A percentile compares a stretch with the other conserved stretches of the same genome.
Conservation (phyloP, 257 asterid species). For the Nicotiana tomentosiformis region DNA sequence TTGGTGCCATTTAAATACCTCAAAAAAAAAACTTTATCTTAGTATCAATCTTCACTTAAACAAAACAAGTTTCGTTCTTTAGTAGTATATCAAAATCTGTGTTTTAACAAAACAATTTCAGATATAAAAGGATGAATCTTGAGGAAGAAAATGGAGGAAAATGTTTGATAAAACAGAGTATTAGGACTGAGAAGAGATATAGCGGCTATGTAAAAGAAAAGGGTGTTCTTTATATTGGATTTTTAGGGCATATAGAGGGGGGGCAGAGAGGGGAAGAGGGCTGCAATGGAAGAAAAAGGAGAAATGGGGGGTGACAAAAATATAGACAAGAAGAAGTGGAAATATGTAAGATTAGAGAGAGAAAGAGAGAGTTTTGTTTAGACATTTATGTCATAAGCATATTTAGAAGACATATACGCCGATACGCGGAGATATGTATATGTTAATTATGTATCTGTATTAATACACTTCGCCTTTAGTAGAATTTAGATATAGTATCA, state of each 20-base stretch:
- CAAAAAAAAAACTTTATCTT: background rate
- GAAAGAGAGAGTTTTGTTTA: background rate
- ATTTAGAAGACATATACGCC: background rate
- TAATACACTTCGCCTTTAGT: too few relatives aligned
- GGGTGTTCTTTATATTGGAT: background rate
- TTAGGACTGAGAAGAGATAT: background rate
- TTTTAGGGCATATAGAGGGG: background rate
- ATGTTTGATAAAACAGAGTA: background rate
- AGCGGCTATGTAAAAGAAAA: slow-evolving; percentile 8
- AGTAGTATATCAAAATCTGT: background rate
- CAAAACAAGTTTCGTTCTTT: background rate
- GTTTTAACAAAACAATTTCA: background rate
- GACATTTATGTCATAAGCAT: slow-evolving; percentile 1
- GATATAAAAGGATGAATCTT: background rate
- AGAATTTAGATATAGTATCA: too few relatives aligned
- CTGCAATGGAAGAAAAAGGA: slow-evolving; percentile 12
- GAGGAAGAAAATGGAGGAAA: background rate
- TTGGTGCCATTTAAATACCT: slow-evolving; percentile 30
- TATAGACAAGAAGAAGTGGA: slow-evolving; percentile 6
- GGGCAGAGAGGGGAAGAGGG: background rate
- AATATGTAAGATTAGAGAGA: background rate
- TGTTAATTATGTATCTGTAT: background rate
- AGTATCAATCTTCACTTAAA: slow-evolving; percentile 1
- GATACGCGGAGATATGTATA: background rate
- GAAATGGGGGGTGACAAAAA: slow-evolving; percentile 8